phyloP scores from a whole-genome alignment of 176 grass and related monocot genomes.

The Aegilops longissima region DNA sequence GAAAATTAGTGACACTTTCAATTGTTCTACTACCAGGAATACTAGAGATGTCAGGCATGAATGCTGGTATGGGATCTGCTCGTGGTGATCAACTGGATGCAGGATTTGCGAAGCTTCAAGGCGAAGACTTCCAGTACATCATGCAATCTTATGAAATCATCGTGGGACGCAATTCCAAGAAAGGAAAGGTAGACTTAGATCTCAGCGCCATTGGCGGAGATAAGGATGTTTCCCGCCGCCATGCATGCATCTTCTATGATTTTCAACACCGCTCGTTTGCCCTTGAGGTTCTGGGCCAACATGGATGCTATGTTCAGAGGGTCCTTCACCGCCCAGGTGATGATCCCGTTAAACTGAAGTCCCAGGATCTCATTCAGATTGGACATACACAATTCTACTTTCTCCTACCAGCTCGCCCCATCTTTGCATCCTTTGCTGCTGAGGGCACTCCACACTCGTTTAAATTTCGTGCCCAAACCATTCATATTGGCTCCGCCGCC shows the following conservation, averaged over 20 bases:
- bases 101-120: slow-evolving; percentile 81
- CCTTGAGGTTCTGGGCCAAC: slow-evolving; percentile 60
- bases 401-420: slow-evolving; percentile 54
- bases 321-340: slow-evolving; percentile 39
- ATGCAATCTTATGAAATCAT: slow-evolving; percentile 72
- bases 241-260: slow-evolving; percentile 85
- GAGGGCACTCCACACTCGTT: neutral
- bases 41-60: slow-evolving; percentile 9
- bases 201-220: slow-evolving; percentile 35
- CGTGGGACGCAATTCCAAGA: slow-evolving; percentile 51
- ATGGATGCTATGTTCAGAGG: slow-evolving; percentile 57
- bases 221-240: slow-evolving; percentile 47
- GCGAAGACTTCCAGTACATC: slow-evolving; percentile 56
- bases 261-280: slow-evolving; percentile 51
- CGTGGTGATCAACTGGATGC: neutral
- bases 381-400: slow-evolving; percentile 67
- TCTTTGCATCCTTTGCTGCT: slow-evolving; percentile 22
- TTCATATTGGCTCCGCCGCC: slow-evolving; percentile 14
- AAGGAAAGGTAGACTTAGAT: slow-evolving; percentile 56
- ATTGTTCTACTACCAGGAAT: too few species aligned
- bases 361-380: slow-evolving; percentile 68
- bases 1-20: neutral
- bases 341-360: slow-evolving; percentile 58
- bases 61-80: neutral
- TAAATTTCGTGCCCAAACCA: neutral